Conservation (phyloP, 129 eudicot species). For the Calendula officinalis region DNA sequence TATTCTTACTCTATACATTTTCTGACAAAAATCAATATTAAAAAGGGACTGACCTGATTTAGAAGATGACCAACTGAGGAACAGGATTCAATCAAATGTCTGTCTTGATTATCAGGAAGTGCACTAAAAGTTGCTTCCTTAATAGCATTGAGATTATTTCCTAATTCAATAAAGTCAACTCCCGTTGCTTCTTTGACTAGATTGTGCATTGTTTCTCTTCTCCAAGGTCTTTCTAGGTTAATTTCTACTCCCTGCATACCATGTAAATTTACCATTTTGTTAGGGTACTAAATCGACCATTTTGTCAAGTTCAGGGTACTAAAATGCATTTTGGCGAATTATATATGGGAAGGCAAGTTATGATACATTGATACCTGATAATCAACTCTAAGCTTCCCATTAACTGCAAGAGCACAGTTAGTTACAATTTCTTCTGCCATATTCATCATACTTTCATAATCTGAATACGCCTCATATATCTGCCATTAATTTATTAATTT, state of each 20-base stretch:
- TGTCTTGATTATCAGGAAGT: slow-evolving; percentile 31
- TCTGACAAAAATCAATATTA: neutral
- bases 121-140: slow-evolving; percentile 54
- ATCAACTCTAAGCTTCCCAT: slow-evolving; percentile 75
- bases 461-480: slow-evolving; percentile 99
- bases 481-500: slow-evolving; percentile 38
- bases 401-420: slow-evolving; percentile 85
- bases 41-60: slow-evolving; percentile 57
- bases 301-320: no score
- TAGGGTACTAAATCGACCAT: no score
- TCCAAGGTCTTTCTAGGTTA: slow-evolving; percentile 86
- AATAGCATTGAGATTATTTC: slow-evolving; percentile 59
- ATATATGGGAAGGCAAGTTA: no score
- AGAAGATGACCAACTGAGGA: slow-evolving; percentile 80
- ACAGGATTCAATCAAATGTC: slow-evolving; percentile 59
- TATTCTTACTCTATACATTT: neutral
- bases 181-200: slow-evolving; percentile 94
- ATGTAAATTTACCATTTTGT: no score
- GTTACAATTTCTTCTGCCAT: slow-evolving; percentile 94
- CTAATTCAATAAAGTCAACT: slow-evolving; percentile 62
- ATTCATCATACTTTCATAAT: slow-evolving; percentile 96
- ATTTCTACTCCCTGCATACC: slow-evolving; percentile 74
- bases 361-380: slow-evolving; percentile 90
- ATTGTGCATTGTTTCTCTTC: slow-evolving; percentile 95
- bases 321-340: no score